Percentiles rank a stretch among this genome's conserved stretches.
Conservation (phyloP, 2,329 filamentous ascomycete species). For the Coleophoma cylindrospora region DNA sequence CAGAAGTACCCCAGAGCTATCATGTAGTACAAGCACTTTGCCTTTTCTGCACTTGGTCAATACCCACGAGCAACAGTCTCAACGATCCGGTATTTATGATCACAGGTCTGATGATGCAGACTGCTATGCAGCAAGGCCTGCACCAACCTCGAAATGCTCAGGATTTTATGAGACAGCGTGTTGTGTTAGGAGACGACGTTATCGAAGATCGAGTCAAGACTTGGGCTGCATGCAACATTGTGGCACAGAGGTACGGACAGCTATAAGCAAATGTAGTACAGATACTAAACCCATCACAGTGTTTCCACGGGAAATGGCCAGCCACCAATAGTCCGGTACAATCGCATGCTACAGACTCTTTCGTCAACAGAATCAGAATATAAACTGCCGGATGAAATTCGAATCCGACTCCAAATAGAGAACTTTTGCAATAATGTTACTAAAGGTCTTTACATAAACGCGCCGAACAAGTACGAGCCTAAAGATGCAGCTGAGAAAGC, state of each 20-base stretch:
- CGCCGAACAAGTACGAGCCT: slow-evolving; percentile 37
- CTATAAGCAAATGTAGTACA: slow-evolving; percentile 57
- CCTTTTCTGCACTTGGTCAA: slow-evolving; percentile 23
- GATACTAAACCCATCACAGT: slow-evolving; percentile 15
- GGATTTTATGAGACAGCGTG: slow-evolving; percentile 12
- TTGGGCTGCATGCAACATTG: slow-evolving; percentile 64
- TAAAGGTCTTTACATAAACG: slow-evolving; percentile 49
- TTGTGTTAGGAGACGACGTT: slow-evolving; percentile 30
- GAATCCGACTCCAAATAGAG: slow-evolving; percentile 46
- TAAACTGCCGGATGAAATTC: slow-evolving; percentile 44
- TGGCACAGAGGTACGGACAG: slow-evolving; percentile 57
- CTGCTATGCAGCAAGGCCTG: slow-evolving; percentile 21
- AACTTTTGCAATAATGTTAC: slow-evolving; percentile 54
- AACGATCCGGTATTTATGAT: slow-evolving; percentile 21
- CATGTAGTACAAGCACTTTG: slow-evolving; percentile 19
- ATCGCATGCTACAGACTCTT: slow-evolving; percentile 43
- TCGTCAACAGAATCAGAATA: slow-evolving; percentile 36
- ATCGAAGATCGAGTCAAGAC: slow-evolving; percentile 46
- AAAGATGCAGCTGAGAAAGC: slow-evolving; percentile 37
- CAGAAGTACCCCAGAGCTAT: slow-evolving; percentile 12
- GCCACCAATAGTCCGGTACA: slow-evolving; percentile 56
- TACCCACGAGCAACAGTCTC: slow-evolving; percentile 17
- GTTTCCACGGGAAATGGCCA: slow-evolving; percentile 66
- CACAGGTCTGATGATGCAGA: slow-evolving; percentile 22
- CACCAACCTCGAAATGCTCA: slow-evolving; percentile 18